Percentiles rank a stretch among this genome's conserved stretches.
Evolutionary conservation across 345 rosid genomes (phyloP).

Genomic region (Theobroma cacao): DNA sequence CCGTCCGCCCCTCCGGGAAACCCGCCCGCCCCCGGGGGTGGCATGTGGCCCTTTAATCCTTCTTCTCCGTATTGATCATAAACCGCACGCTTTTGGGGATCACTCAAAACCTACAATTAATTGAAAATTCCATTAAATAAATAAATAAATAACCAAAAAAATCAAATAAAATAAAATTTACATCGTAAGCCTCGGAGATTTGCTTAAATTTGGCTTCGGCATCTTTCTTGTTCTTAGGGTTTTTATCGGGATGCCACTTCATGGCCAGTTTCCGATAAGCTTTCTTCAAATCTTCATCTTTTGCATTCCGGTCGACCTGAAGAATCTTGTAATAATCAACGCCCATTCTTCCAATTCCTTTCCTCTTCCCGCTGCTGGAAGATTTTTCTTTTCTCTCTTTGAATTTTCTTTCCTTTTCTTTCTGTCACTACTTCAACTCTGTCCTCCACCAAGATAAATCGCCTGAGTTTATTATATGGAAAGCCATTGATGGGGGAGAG

Average conservation of each 20-base stretch:
- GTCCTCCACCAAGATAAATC: background rate
- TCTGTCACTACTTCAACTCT: background rate
- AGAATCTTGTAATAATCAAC: slow-evolving; percentile 63
- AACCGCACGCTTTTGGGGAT: slow-evolving; percentile 58
- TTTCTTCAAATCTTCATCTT: slow-evolving; percentile 69
- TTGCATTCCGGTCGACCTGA: slow-evolving; percentile 60
- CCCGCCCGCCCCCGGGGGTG: slow-evolving; percentile 55
- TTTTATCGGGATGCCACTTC: slow-evolving; percentile 84
- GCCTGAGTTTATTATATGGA: background rate
- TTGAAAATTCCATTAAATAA: background rate
- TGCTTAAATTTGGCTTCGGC: slow-evolving; percentile 77
- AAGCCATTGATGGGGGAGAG: background rate
- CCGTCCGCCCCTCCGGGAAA: slow-evolving; percentile 26
- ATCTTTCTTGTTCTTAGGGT: slow-evolving; percentile 63
- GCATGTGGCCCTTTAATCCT: slow-evolving; percentile 66
- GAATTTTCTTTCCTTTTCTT: background rate
- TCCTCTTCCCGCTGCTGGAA: background rate
- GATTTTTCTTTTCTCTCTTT: background rate
- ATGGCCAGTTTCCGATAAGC: slow-evolving; percentile 67
- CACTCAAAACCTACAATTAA: slow-evolving; percentile 53
- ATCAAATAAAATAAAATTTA: background rate
- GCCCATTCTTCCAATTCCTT: slow-evolving; percentile 35
- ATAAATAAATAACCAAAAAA: background rate
- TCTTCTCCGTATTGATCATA: slow-evolving; percentile 76
- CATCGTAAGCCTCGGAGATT: slow-evolving; percentile 82